phyloP scores from a whole-genome alignment of 768 basidiomycete genomes.

The Hydnomerulius pinastri region DNA sequence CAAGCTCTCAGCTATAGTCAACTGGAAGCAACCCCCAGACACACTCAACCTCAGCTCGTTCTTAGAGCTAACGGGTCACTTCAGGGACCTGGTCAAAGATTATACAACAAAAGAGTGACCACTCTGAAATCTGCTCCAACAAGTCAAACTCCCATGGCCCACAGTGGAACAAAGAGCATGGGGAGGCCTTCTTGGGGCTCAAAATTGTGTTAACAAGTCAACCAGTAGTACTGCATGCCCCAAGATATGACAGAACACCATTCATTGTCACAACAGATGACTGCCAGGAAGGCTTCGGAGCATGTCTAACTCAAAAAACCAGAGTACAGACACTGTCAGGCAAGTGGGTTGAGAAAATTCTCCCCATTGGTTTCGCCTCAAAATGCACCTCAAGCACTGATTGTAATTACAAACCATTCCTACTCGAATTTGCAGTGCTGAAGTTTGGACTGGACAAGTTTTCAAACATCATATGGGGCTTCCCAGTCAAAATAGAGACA shows the following conservation, averaged over 20 bases:
- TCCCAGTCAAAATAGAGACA: too few relatives aligned
- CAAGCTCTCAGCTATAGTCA: slow-evolving; percentile 41
- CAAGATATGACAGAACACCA: slow-evolving; percentile 31
- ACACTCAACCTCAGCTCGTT: slow-evolving; percentile 34
- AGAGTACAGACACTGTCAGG: slow-evolving; percentile 3
- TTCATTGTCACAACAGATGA: slow-evolving; percentile 41
- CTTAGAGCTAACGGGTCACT: slow-evolving; percentile 37
- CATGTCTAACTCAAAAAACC: slow-evolving; percentile 18
- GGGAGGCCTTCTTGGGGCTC: slow-evolving; percentile 25
- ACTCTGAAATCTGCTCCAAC: slow-evolving; percentile 27
- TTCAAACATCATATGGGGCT: too few relatives aligned
- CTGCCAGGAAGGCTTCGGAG: slow-evolving; percentile 34
- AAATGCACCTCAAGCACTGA: too few relatives aligned
- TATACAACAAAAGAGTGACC: slow-evolving; percentile 36
- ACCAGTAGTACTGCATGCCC: slow-evolving; percentile 33
- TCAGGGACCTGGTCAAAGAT: slow-evolving; percentile 33
- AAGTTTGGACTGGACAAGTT: too few relatives aligned
- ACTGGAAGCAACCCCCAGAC: slow-evolving; percentile 34
- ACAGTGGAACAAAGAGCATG: slow-evolving; percentile 8
- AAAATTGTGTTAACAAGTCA: slow-evolving; percentile 32
- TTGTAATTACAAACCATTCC: too few relatives aligned
- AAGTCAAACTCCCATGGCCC: neutral
- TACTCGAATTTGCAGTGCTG: too few relatives aligned
- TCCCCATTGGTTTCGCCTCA: slow-evolving; percentile 28
- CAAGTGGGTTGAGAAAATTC: neutral